These are phyloP conservation scores for Fusarium proliferatum DNA, from an alignment of 2,329 filamentous ascomycete species.

Conservation along the genomic window DNA sequence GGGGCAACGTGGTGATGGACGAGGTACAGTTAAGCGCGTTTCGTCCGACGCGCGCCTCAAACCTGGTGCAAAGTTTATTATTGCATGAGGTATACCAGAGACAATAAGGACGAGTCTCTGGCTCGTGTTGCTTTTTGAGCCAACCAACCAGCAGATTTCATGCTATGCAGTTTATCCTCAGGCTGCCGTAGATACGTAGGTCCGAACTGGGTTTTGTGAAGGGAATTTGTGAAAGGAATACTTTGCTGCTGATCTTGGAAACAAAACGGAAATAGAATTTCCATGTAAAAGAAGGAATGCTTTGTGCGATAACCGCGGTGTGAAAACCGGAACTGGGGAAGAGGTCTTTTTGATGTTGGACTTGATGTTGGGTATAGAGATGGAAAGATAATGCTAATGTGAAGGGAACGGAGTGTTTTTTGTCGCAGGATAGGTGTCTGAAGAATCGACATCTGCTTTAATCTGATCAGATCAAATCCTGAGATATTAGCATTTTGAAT, in stretches of 20 bases:
- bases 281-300: background rate
- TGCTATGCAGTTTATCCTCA: background rate
- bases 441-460: background rate
- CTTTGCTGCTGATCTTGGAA: background rate
- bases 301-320: background rate
- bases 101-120: background rate
- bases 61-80: background rate
- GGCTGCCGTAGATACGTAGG: background rate
- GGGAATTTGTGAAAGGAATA: background rate
- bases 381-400: background rate
- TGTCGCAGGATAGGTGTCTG: background rate
- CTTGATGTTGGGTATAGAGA: background rate
- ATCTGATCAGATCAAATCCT: background rate
- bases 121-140: background rate
- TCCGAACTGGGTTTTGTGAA: background rate
- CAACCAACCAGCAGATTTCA: background rate
- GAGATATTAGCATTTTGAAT: background rate
- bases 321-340: background rate
- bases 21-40: background rate
- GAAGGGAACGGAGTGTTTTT: background rate
- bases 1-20: background rate
- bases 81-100: background rate
- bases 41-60: background rate
- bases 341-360: background rate
- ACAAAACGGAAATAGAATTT: background rate